Conservation (phyloP, 768 basidiomycete genomes). For the Kwoniella sp. region DNA sequence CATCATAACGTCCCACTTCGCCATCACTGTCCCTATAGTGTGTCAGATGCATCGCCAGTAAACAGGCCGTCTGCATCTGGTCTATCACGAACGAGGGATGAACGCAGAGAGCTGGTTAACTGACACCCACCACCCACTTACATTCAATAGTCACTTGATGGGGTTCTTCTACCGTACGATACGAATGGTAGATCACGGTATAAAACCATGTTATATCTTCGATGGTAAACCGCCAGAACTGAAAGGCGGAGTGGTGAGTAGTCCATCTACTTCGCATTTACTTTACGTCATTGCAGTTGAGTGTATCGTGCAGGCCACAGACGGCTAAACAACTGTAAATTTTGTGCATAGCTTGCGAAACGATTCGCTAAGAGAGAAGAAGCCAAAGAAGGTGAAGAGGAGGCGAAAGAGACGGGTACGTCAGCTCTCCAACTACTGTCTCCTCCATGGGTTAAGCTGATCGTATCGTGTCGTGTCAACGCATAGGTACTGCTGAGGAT, state of each 20-base stretch:
- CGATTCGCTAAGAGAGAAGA: constrained; percentile 89
- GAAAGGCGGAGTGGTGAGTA: constrained; percentile 93
- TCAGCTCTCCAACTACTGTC: constrained; percentile 4
- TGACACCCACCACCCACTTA: too few relatives aligned
- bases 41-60: too few relatives aligned
- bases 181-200: constrained; percentile 96
- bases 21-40: too few relatives aligned
- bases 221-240: constrained; percentile 97
- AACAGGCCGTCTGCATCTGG: too few relatives aligned
- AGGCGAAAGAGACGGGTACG: constrained; percentile 88
- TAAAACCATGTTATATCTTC: constrained; percentile 97
- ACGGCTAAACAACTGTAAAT: not conserved
- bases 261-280: too few relatives aligned
- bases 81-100: not conserved
- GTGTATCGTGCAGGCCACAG: too few relatives aligned
- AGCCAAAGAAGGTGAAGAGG: constrained; percentile 90
- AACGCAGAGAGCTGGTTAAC: not conserved
- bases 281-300: not conserved
- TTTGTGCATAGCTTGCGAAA: constrained; percentile 73
- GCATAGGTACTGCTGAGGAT: constrained; percentile 78
- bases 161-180: constrained; percentile 98
- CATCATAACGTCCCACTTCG: too few relatives aligned
- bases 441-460: too few relatives aligned
- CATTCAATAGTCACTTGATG: constrained; percentile 91
- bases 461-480: too few relatives aligned